phyloP scores from a whole-genome alignment of 2,329 filamentous ascomycete species.

The Bertia moriformis region DNA sequence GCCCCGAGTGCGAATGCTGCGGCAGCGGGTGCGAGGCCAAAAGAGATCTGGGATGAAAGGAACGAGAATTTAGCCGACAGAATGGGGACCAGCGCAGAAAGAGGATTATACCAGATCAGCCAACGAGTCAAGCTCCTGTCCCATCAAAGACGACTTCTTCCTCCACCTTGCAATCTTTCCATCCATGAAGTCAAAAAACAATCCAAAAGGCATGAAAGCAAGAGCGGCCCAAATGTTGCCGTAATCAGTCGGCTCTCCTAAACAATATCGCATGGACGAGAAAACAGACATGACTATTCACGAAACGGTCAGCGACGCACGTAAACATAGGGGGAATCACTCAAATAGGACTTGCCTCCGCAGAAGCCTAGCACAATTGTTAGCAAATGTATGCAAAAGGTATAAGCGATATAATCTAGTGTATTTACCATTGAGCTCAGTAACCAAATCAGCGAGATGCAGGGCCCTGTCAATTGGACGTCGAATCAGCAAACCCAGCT shows the following conservation, averaged over 20 bases:
- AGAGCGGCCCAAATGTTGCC: slow-evolving; percentile 70
- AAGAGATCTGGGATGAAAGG: slow-evolving; percentile 46
- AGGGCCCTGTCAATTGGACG: slow-evolving; percentile 33
- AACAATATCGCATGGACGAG: slow-evolving; percentile 83
- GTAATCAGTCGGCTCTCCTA: slow-evolving; percentile 51
- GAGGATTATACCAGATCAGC: slow-evolving; percentile 49
- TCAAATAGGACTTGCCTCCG: slow-evolving; percentile 27
- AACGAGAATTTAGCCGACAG: neutral
- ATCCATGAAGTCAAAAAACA: slow-evolving; percentile 98
- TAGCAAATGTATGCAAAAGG: neutral
- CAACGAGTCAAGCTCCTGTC: slow-evolving; percentile 88
- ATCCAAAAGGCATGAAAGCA: slow-evolving; percentile 73
- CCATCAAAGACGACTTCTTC: slow-evolving; percentile 94
- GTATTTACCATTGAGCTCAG: slow-evolving; percentile 64
- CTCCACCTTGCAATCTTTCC: slow-evolving; percentile 93
- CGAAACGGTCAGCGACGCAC: neutral
- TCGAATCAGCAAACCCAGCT: neutral
- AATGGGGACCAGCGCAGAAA: neutral
- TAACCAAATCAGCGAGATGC: slow-evolving; percentile 73
- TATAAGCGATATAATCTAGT: too few relatives aligned
- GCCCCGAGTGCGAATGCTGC: slow-evolving; percentile 81
- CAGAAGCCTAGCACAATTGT: slow-evolving; percentile 46
- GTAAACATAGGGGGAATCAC: too few relatives aligned
- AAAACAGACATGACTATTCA: slow-evolving; percentile 70
- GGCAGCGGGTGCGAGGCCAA: slow-evolving; percentile 77